phyloP scores from a whole-genome alignment of 2,329 filamentous ascomycete genomes.

The Xylaria sp. region DNA sequence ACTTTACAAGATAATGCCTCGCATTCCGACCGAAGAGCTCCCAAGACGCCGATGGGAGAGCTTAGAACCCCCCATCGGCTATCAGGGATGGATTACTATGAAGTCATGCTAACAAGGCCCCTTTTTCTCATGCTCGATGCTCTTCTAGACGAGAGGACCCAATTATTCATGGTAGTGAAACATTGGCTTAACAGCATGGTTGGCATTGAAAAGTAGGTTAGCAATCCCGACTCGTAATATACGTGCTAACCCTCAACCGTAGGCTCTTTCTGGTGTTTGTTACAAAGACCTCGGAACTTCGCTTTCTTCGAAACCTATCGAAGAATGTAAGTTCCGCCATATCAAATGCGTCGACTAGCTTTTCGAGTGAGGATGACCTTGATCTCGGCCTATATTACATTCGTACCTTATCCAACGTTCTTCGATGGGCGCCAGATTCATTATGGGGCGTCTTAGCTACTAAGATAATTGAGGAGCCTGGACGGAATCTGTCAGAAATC shows the following conservation, averaged over 20 bases:
- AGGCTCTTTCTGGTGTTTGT: conserved; percentile 68
- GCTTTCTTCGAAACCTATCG: conserved; percentile 53
- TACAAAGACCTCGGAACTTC: conserved; percentile 60
- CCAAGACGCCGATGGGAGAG: conserved; percentile 46
- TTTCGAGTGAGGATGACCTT: conserved; percentile 68
- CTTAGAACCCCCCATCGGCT: conserved; percentile 48
- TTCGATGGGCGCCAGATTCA: conserved; percentile 70
- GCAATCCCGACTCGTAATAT: not conserved
- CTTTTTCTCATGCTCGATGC: conserved; percentile 82
- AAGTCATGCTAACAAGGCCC: conserved; percentile 79
- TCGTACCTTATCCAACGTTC: conserved; percentile 72
- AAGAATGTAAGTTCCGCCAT: conserved; percentile 33
- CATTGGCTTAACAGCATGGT: conserved; percentile 77
- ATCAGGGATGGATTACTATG: conserved; percentile 66
- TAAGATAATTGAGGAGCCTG: conserved; percentile 58
- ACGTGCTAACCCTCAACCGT: conserved; percentile 29
- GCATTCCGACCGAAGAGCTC: conserved; percentile 48
- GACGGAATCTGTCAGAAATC: conserved; percentile 51
- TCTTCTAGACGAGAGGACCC: conserved; percentile 72
- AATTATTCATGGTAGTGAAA: conserved; percentile 76
- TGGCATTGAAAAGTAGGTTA: conserved; percentile 65
- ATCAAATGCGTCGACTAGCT: conserved; percentile 41
- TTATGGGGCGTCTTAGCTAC: conserved; percentile 74
- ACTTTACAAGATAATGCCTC: conserved; percentile 65
- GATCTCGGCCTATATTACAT: conserved; percentile 81